These are phyloP conservation scores for Schoenoplectus triqueter DNA, from an alignment of 202 grass and related monocot genomes.

Conservation along the genomic window DNA sequence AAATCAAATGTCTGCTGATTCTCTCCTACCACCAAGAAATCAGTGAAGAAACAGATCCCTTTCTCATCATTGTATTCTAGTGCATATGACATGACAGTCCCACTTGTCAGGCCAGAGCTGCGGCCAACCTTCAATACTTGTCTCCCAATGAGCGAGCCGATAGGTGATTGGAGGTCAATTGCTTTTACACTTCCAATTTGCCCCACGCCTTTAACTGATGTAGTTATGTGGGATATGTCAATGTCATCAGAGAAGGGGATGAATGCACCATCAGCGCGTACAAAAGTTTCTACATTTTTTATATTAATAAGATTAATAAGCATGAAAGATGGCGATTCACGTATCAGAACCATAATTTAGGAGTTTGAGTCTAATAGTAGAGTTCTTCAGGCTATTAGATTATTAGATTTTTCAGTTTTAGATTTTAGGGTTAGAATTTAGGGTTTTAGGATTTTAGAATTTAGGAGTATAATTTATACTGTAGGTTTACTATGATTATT, in stretches of 20 bases:
- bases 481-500: too few relatives aligned
- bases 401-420: too few relatives aligned
- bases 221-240: slow-evolving; percentile 57
- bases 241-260: slow-evolving; percentile 73
- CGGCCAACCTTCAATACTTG: slow-evolving; percentile 85
- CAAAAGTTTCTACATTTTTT: slow-evolving; percentile 71
- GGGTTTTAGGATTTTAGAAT: not conserved
- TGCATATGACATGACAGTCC: slow-evolving; percentile 75
- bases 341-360: too few relatives aligned
- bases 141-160: slow-evolving; percentile 65
- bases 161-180: slow-evolving; percentile 73
- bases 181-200: slow-evolving; percentile 69
- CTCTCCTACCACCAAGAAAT: slow-evolving; percentile 86
- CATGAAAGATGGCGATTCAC: not conserved
- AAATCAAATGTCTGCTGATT: slow-evolving; percentile 89
- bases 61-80: slow-evolving; percentile 87
- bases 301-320: slow-evolving; percentile 8
- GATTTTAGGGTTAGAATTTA: too few relatives aligned
- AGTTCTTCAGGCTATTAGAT: too few relatives aligned
- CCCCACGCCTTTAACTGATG: slow-evolving; percentile 66
- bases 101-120: slow-evolving; percentile 76
- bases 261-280: slow-evolving; percentile 78
- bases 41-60: slow-evolving; percentile 88
- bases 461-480: too few relatives aligned
- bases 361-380: too few relatives aligned